Evolutionary conservation across 2,329 filamentous ascomycete genomes (phyloP), one percentile per base, ranked within the genome.

Genomic region (Karstenula rhodostoma): DNA sequence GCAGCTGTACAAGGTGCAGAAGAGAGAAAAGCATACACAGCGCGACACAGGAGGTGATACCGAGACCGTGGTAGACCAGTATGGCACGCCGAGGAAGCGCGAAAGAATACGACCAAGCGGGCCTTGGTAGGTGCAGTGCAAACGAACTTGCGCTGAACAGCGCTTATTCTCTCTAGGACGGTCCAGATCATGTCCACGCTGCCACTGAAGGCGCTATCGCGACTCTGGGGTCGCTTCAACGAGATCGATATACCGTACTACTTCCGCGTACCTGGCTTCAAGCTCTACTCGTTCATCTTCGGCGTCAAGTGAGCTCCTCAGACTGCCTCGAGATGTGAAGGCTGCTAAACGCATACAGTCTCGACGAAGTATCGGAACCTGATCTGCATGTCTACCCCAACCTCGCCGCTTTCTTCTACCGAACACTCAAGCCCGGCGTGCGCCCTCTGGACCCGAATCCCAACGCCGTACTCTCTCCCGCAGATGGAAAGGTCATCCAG

Each of bases 361-460:
- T 99, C 59, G 86, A 90, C 60, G 95, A 99, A 81, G 89, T 97
- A 19, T 87, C 89, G 33, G 94, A 99, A 75, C 87, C 90, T 19
- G 95, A 99, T 71, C 87, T 99, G 22, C 93, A 92, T 76, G 87
- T 86, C 50, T 99, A 95, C 77, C 92, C 93, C 22, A 99, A 99
- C 75, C 87, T 99, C 43, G 93, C 94, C 6, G 88, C 94, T 60
- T 99, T 99, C 84, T 99, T 99, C 83, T 99, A 98, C 79, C 92
- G 95, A 63, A 93, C 89, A 1, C 84, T 99, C 61, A 98, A 97
- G 77, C 93, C 94, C 6, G 94, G 94, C 35, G 88, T 86, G 13
- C 89, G 95, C 27, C 94, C 94, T 1, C 84, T 99, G 15, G 93
- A 98, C 73, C 87, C 92, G 1, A 88, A 94, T 67, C 86, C 87